Evolutionary conservation across 257 asterid genomes (phyloP).

Genomic region (Petunia secreta): DNA sequence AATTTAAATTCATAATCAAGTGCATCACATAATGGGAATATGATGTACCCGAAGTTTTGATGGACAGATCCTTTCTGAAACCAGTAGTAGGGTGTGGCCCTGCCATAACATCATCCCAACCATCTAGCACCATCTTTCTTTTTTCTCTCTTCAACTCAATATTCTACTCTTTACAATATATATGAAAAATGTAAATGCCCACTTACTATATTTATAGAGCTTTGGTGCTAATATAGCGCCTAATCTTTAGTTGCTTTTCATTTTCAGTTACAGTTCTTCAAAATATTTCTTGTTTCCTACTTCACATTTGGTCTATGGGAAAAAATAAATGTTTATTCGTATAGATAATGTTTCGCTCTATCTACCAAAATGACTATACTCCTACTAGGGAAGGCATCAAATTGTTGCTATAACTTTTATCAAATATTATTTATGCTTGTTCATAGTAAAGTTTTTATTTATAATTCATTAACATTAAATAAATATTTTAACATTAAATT

Average conservation of each 20-base stretch:
- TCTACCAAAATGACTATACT: too few relatives aligned
- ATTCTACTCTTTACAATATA: neutral
- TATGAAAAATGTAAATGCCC: neutral
- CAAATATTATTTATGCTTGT: neutral
- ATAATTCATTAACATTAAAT: too few relatives aligned
- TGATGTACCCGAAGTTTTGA: neutral
- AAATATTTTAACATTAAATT: too few relatives aligned
- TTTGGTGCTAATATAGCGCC: neutral
- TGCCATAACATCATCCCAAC: constrained; percentile 27
- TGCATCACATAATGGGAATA: too few relatives aligned
- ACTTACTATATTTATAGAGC: neutral
- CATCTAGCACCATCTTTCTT: constrained; percentile 12
- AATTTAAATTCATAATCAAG: too few relatives aligned
- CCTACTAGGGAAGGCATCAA: too few relatives aligned
- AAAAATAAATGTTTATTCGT: too few relatives aligned
- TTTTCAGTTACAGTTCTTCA: too few relatives aligned
- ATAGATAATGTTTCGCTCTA: too few relatives aligned
- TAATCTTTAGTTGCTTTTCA: neutral
- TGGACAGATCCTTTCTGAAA: neutral
- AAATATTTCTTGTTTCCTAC: too few relatives aligned
- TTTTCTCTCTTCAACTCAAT: neutral
- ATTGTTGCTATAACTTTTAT: neutral
- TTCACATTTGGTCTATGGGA: too few relatives aligned
- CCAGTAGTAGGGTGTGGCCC: constrained; percentile 10
- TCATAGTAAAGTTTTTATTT: too few relatives aligned